A percentile compares a stretch with the other conserved stretches of the same genome.
These are phyloP conservation scores for Avena sativa DNA, from an alignment of 176 grass and related monocot genomes.

Conservation along the genomic window DNA sequence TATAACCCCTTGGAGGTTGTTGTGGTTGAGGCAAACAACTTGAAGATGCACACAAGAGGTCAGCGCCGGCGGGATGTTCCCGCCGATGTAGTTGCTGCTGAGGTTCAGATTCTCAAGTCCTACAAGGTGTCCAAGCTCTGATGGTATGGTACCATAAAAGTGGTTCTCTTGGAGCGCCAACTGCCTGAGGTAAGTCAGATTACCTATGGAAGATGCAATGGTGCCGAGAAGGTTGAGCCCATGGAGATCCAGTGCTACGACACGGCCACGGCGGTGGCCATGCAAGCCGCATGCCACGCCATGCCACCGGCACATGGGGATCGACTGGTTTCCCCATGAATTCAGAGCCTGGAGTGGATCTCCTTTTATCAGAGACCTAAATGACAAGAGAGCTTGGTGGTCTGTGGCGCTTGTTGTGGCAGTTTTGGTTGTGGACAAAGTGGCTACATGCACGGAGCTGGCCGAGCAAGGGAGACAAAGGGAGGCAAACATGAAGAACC, in stretches of 20 bases:
- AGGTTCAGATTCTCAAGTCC: background rate
- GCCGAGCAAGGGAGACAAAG: background rate
- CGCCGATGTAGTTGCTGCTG: background rate
- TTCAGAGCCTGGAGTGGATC: background rate
- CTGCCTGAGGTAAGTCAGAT: background rate
- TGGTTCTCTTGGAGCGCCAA: background rate
- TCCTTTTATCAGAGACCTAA: constrained; percentile 8
- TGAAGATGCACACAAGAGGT: background rate
- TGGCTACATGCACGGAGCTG: background rate
- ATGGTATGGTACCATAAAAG: constrained; percentile 3
- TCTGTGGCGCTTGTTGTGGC: constrained; percentile 17
- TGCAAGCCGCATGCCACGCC: background rate
- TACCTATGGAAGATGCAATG: background rate
- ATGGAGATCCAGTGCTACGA: background rate
- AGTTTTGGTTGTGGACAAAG: background rate
- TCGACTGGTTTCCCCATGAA: constrained; percentile 22
- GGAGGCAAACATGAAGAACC: background rate
- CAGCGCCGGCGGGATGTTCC: background rate
- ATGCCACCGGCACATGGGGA: background rate
- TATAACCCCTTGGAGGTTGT: background rate
- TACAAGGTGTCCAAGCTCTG: background rate
- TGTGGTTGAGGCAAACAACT: background rate
- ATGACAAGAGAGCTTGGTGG: constrained; percentile 8
- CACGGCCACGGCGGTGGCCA: background rate
- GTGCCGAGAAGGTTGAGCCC: background rate